Evolutionary conservation across 805 yeast species (phyloP).

Genomic region (Candida orba): DNA sequence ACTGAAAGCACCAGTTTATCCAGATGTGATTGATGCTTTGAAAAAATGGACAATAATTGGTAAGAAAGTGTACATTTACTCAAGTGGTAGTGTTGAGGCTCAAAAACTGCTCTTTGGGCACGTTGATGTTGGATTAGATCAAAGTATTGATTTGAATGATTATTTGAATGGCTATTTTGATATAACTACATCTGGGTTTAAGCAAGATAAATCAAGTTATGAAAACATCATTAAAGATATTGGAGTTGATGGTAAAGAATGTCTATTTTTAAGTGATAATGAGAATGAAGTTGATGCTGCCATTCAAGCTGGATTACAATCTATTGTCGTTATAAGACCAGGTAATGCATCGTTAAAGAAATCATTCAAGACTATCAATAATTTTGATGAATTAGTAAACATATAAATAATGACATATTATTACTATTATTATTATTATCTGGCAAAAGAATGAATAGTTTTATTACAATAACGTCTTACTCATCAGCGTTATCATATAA

Average conservation of each 20-base stretch:
- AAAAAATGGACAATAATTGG: conserved; percentile 28
- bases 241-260: conserved; percentile 24
- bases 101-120: conserved; percentile 71
- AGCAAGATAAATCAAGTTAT: conserved; percentile 53
- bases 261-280: conserved; percentile 76
- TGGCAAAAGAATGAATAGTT: too few species aligned
- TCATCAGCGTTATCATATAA: conserved; percentile 49
- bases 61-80: conserved; percentile 58
- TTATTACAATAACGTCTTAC: background rate
- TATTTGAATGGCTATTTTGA: conserved; percentile 68
- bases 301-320: conserved; percentile 48
- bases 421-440: too few species aligned
- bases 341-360: conserved; percentile 54
- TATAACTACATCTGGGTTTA: conserved; percentile 76
- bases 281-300: conserved; percentile 76
- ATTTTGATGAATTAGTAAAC: conserved; percentile 24
- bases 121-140: conserved; percentile 36
- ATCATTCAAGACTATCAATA: conserved; percentile 21
- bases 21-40: conserved; percentile 61
- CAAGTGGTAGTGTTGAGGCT: conserved; percentile 85
- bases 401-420: background rate
- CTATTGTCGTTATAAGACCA: conserved; percentile 58
- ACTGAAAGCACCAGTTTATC: conserved; percentile 67
- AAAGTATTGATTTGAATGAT: conserved; percentile 43
- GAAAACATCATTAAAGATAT: conserved; percentile 41